phyloP scores from a whole-genome alignment of 768 basidiomycete species.

The Peribolospora kevripleyi region DNA sequence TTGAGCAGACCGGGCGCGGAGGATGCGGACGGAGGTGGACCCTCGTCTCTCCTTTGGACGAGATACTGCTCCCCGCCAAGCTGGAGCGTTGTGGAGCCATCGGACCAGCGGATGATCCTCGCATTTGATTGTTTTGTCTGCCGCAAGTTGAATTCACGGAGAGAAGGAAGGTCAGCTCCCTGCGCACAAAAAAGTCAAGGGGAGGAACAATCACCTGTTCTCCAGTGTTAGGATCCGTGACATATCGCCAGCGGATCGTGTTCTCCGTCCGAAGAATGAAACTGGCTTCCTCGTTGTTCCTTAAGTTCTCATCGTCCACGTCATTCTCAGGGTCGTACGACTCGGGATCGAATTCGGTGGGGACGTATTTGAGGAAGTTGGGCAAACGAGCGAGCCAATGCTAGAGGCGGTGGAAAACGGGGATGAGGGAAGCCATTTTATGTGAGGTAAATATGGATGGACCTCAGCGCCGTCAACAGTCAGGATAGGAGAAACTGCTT shows the following conservation, averaged over 20 bases:
- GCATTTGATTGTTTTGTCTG: constrained; percentile 72
- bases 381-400: constrained; percentile 83
- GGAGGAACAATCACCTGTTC: constrained; percentile 37
- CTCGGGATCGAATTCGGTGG: constrained; percentile 69
- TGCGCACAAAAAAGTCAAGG: not conserved
- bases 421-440: not conserved
- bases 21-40: constrained; percentile 23
- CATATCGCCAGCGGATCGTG: constrained; percentile 88
- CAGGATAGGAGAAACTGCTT: constrained; percentile 8
- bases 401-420: constrained; percentile 21
- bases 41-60: constrained; percentile 20
- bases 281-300: constrained; percentile 14
- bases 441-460: not conserved
- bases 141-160: not conserved
- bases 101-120: constrained; percentile 82
- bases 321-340: constrained; percentile 64
- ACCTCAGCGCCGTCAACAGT: too few relatives aligned
- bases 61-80: constrained; percentile 88
- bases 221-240: constrained; percentile 38
- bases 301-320: constrained; percentile 38
- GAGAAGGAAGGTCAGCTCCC: too few relatives aligned
- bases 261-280: constrained; percentile 49
- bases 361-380: constrained; percentile 73
- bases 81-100: constrained; percentile 69
- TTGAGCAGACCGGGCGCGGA: constrained; percentile 30